Base-by-base conservation (phyloP, 306 rosid species). In the Sindora glabra region DNA sequence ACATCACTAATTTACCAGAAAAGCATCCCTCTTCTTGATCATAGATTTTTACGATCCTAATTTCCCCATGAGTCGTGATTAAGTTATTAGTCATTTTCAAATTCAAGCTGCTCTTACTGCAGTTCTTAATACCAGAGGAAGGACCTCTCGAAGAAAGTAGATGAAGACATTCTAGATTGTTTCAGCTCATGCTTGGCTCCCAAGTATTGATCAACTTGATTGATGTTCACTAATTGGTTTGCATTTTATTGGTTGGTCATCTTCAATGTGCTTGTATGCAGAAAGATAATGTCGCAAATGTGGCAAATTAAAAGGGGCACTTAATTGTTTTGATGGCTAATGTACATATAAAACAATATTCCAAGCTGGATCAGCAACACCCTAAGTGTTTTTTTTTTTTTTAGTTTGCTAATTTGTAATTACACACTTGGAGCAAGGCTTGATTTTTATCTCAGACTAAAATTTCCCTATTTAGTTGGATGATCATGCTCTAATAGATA, bases 301-400 rank as follows among this genome's bases (percentile, higher is more conserved):
- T 88, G 58, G 98, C 86, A 59, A 92, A 92, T 80, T 96, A 92
- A 81, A 92, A 96, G 78, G 98, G 88, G 65, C 98, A 92, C 79
- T 67, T 92, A 83, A 92, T 92, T 74, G 79, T 92, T 58, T 86
- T 92, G n/a, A n/a, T n/a, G 70, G 98, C 98, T 37, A 92, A 92
- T 83, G 90, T 85, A 34, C 95, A 86, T 58, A 80, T 86, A 57
- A 72, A 96, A n/a, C n/a, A 79, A 77, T 62, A 48, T 67, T 57
- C 84, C 17, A 88, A 78, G 46, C 70, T 73, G 45, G 98, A 88
- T 76, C 95, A 86, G 48, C 90, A 77, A 60, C 69, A 81, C 33
- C n/a, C n/a, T n/a, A 85, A 88, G 96, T n/a, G 98, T 88, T 73
- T 27, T 53, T 62, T 68, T 60, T 36, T 56, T 77, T 30, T n/a